Percentiles rank a stretch among this genome's conserved stretches.
phyloP scores from a whole-genome alignment of 1,284 basidiomycete species.

The Rhodotorula sp. region DNA sequence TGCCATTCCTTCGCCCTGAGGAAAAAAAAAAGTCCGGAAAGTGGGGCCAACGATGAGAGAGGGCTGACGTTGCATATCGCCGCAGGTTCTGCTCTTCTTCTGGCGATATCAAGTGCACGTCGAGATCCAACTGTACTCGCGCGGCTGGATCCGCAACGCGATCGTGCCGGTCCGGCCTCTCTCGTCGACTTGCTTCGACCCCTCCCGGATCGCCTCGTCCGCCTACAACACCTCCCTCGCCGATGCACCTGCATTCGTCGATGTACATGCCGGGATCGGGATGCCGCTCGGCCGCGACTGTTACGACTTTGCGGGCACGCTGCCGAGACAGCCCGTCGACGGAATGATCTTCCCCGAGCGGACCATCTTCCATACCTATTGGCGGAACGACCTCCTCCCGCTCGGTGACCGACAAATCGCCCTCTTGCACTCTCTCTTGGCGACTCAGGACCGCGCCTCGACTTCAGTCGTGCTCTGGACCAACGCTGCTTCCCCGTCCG shows the following conservation, averaged over 20 bases:
- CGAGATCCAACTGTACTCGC: slow-evolving; percentile 71
- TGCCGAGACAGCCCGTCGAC: slow-evolving; percentile 49
- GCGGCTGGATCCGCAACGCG: slow-evolving; percentile 69
- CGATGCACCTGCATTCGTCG: slow-evolving; percentile 61
- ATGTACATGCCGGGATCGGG: slow-evolving; percentile 72
- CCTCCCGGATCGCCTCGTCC: slow-evolving; percentile 57
- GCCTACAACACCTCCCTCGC: slow-evolving; percentile 66
- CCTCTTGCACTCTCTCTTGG: slow-evolving; percentile 85
- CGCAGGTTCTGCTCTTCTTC: slow-evolving; percentile 54
- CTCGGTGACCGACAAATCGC: slow-evolving; percentile 77
- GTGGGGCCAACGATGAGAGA: not conserved
- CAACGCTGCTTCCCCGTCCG: slow-evolving; percentile 52
- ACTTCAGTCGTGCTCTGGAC: slow-evolving; percentile 80
- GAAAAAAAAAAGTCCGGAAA: not conserved
- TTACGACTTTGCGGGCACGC: slow-evolving; percentile 78
- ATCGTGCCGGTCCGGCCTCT: slow-evolving; percentile 63
- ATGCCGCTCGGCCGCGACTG: slow-evolving; percentile 77
- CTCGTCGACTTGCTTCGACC: slow-evolving; percentile 67
- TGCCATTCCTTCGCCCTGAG: not conserved
- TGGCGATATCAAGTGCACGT: slow-evolving; percentile 73
- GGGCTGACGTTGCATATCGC: not conserved
- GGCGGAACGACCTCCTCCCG: slow-evolving; percentile 75
- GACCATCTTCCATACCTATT: slow-evolving; percentile 79
- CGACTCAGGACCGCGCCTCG: slow-evolving; percentile 69
- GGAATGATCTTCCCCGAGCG: slow-evolving; percentile 52